Conservation (phyloP, 2,329 filamentous ascomycete genomes). For the Davidsoniella virescens region DNA sequence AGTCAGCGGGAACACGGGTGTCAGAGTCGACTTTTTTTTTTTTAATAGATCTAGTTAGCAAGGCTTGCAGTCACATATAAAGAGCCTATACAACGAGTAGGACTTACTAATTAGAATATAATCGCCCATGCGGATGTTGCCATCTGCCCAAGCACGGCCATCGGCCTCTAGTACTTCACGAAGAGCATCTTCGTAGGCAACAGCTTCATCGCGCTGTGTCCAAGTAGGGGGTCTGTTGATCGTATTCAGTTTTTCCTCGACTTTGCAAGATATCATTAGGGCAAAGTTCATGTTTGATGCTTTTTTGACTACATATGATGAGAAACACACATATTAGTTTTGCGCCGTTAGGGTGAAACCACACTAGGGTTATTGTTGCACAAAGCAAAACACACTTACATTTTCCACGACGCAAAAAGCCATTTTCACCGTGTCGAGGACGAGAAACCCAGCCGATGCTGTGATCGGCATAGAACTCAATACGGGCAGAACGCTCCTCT, state of each 20-base stretch:
- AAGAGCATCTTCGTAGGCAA: conserved; percentile 48
- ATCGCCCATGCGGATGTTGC: conserved; percentile 73
- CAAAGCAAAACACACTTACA: conserved; percentile 16
- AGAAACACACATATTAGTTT: not conserved
- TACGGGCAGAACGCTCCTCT: conserved; percentile 44
- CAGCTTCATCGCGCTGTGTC: conserved; percentile 52
- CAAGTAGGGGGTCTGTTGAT: conserved; percentile 43
- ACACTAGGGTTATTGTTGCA: not conserved
- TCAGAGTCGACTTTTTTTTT: conserved; percentile 45
- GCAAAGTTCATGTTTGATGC: conserved; percentile 60
- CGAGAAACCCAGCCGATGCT: conserved; percentile 55
- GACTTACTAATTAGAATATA: conserved; percentile 41
- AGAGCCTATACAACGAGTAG: not conserved
- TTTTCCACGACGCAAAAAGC: conserved; percentile 47
- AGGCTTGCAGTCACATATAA: not conserved
- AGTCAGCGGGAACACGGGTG: conserved; percentile 62
- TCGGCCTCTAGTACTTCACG: conserved; percentile 50
- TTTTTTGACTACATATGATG: conserved; percentile 35
- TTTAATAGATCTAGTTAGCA: not conserved
- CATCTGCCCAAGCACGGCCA: conserved; percentile 62
- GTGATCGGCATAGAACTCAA: conserved; percentile 53
- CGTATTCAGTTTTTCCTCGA: conserved; percentile 49
- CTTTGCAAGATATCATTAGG: conserved; percentile 49
- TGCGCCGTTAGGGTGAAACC: not conserved
- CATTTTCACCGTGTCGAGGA: conserved; percentile 45